A percentile compares a stretch with the other conserved stretches of the same genome.
phyloP scores from a whole-genome alignment of 75 land plant genomes.

The Picea sitchensis region DNA sequence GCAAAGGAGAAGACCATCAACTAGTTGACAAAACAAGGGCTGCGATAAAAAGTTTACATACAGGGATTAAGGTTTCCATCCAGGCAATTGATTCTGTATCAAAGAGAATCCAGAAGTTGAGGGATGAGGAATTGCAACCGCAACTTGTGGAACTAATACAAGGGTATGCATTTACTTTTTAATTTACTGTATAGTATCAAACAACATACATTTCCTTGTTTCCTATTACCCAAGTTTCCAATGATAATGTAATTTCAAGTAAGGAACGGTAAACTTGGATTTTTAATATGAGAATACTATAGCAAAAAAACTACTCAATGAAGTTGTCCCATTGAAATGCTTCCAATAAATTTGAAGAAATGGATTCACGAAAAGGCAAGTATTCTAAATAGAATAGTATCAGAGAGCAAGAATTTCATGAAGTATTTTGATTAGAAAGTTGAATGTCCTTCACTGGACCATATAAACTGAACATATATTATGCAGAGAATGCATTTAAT shows the following conservation, averaged over 20 bases:
- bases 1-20: slow-evolving; percentile 62
- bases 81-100: slow-evolving; percentile 68
- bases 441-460: background rate
- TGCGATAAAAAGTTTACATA: slow-evolving; percentile 59
- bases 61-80: slow-evolving; percentile 75
- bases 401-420: background rate
- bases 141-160: slow-evolving; percentile 78
- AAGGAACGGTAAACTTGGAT: background rate
- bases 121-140: slow-evolving; percentile 83
- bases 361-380: background rate
- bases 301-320: background rate
- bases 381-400: background rate
- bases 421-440: too few relatives aligned
- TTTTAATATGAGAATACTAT: background rate
- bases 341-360: background rate
- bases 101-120: slow-evolving; percentile 56
- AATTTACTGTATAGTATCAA: background rate
- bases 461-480: background rate
- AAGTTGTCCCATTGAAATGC: background rate
- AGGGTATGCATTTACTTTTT: slow-evolving; percentile 53
- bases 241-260: background rate
- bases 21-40: slow-evolving; percentile 77
- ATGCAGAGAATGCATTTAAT: background rate
- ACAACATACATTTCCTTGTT: background rate
- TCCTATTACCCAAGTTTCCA: background rate